These are phyloP conservation scores for Chaetothyriales sp. DNA, from an alignment of 2,329 filamentous ascomycete genomes.

Conservation along the genomic window DNA sequence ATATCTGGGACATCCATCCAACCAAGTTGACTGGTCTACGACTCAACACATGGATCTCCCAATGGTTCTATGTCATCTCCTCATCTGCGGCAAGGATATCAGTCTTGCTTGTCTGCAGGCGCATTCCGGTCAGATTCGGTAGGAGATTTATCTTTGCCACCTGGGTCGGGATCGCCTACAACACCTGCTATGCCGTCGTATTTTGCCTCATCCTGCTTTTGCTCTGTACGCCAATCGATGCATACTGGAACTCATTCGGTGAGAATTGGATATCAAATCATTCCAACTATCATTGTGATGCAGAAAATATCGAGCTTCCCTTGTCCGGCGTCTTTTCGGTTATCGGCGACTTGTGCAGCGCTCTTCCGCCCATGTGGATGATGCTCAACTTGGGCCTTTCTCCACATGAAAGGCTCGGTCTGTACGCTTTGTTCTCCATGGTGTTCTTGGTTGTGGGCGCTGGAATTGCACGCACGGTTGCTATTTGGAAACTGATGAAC, in stretches of 20 bases:
- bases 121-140: constrained; percentile 15
- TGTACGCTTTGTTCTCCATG: constrained; percentile 14
- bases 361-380: constrained; percentile 13
- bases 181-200: constrained; percentile 10
- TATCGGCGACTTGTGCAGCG: constrained; percentile 16
- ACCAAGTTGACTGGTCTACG: constrained; percentile 7
- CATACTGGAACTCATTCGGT: constrained; percentile 15
- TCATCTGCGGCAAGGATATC: constrained; percentile 12
- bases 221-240: constrained; percentile 12
- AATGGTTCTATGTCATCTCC: constrained; percentile 12
- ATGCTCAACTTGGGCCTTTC: constrained; percentile 12
- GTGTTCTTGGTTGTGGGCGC: constrained; percentile 15
- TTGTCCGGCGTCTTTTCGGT: constrained; percentile 12
- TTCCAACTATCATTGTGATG: constrained; percentile 7
- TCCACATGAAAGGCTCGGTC: constrained; percentile 10
- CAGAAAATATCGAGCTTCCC: constrained; percentile 10
- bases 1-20: constrained; percentile 15
- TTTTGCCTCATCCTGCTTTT: constrained; percentile 11
- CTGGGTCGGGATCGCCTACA: constrained; percentile 18
- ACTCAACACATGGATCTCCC: constrained; percentile 13
- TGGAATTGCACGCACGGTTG: constrained; percentile 12
- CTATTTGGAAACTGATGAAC: constrained; percentile 12
- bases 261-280: constrained; percentile 8
- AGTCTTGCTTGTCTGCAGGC: constrained; percentile 17
- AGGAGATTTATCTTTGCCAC: constrained; percentile 12